Percentiles rank a stretch among this genome's conserved stretches.
These are phyloP conservation scores for Knufia petricola DNA, from an alignment of 2,329 filamentous ascomycete species.

Conservation along the genomic window DNA sequence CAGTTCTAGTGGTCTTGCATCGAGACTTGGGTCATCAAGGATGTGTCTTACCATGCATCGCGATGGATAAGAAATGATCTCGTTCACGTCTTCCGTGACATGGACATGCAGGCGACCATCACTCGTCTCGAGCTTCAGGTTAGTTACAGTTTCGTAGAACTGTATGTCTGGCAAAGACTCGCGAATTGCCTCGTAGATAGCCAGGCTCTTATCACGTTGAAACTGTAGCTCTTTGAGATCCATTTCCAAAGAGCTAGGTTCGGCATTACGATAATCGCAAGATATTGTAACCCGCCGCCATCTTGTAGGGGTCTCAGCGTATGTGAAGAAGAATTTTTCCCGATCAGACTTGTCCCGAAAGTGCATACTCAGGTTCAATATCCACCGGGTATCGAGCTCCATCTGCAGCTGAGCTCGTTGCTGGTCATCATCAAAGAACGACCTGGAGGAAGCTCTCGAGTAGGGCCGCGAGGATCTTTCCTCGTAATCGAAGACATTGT, in stretches of 20 bases:
- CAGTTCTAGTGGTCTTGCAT: constrained; percentile 45
- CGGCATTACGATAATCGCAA: constrained; percentile 77
- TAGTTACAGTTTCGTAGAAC: constrained; percentile 93
- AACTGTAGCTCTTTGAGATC: constrained; percentile 69
- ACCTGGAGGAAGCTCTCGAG: constrained; percentile 40
- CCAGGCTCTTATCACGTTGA: constrained; percentile 83
- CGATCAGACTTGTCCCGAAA: constrained; percentile 86
- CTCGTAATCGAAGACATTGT: constrained; percentile 17
- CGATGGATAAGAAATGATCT: constrained; percentile 80
- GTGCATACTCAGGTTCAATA: constrained; percentile 95
- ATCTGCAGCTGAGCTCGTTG: constrained; percentile 49
- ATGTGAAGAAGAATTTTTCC: constrained; percentile 98
- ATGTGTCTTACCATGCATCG: constrained; percentile 61
- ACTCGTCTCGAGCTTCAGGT: constrained; percentile 82
- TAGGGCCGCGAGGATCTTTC: constrained; percentile 24
- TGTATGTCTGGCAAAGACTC: constrained; percentile 88
- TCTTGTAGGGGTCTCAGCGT: constrained; percentile 64
- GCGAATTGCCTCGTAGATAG: constrained; percentile 89
- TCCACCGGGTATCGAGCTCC: constrained; percentile 84
- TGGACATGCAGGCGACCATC: constrained; percentile 87
- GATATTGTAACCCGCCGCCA: constrained; percentile 91
- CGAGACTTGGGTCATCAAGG: constrained; percentile 35
- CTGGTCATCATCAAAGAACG: constrained; percentile 24
- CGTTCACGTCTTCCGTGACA: constrained; percentile 93
- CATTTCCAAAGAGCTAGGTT: constrained; percentile 71